phyloP scores from a whole-genome alignment of 1,139 yeast species.

The Debaryomycetaceae sp. region DNA sequence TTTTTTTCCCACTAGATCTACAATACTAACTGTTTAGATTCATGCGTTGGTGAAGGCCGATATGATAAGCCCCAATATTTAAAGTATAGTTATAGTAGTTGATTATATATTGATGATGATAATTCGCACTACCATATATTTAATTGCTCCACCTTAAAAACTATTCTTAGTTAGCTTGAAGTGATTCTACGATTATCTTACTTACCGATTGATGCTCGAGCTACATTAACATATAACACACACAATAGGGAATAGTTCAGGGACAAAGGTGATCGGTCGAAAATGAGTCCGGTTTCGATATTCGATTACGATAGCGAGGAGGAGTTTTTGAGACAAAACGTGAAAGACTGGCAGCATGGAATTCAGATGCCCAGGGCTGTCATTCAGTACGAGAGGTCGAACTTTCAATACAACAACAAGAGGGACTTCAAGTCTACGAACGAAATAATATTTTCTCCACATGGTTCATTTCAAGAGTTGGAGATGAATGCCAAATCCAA shows the following conservation, averaged over 20 bases:
- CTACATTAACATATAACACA: no score
- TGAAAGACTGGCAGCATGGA: constrained; percentile 28
- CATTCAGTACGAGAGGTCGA: constrained; percentile 20
- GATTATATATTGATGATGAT: no score
- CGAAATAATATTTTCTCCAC: constrained; percentile 24
- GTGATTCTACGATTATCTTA: no score
- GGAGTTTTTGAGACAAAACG: constrained; percentile 6
- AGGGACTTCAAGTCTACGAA: neutral
- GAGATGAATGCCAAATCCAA: neutral
- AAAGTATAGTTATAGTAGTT: constrained; percentile 3
- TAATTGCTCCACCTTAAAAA: constrained; percentile 1
- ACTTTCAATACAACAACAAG: constrained; percentile 8
- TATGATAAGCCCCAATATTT: constrained; percentile 47
- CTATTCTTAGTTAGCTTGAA: neutral
- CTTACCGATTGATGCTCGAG: no score
- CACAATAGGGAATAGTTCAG: no score
- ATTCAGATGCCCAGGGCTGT: constrained; percentile 25
- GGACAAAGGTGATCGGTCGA: neutral
- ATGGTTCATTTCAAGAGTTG: constrained; percentile 21
- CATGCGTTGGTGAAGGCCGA: constrained; percentile 49
- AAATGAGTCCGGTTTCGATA: neutral
- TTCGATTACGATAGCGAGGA: neutral
- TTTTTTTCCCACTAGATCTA: neutral
- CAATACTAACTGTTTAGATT: constrained; percentile 32
- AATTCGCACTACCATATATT: neutral